Evolutionary conservation across 129 eudicot species (phyloP), one percentile per base, ranked within the genome.

Genomic region (Glebionis coronaria): DNA sequence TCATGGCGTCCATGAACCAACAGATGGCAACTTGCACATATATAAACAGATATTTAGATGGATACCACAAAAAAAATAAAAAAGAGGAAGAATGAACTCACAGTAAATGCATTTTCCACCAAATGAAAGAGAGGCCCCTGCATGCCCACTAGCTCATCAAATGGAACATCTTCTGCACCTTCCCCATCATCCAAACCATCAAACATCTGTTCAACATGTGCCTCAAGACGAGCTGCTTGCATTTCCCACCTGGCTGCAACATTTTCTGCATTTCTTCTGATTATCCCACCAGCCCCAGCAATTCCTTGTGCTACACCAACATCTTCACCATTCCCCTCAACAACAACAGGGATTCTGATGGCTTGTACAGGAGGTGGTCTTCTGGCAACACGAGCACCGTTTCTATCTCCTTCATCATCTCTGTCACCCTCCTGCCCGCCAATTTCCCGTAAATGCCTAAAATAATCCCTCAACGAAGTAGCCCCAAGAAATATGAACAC

Each of bases 181-280:
- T 91, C 97, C 53, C 87, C 97, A 70, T 88, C 97, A 82, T 90
- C 97, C 78, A 87, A 68, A 46, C 97, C 97, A 85, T 91, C 97
- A 81, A 91, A 91, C 82, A 91, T 85, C 72, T 91, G 97, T 69
- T 91, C 97, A 63, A 91, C 93, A 73, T 88, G 97, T 20, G 95
- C 97, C 74, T 91, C 97, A 31, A 91, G 87, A 50, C 96, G 96
- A 73, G 97, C 97, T 50, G 97, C 97, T 81, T 85, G 97, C 88
- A 86, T 83, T 73, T 91, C 97, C 94, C 90, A 91, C 54, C 90
- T 74, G 67, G 96, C 97, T n/a, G 97, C 97, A 73, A 91, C 96
- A 70, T 91, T 80, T 73, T 88, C 97, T 69, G 97, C 97, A 23
- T 88, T 88, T 65, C 97, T 82, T 65, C 97, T 79, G 14, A 87